Evolutionary conservation across 225 moss, liverwort and hornwort species (phyloP).

Genomic region (Lunularia cruciata): DNA sequence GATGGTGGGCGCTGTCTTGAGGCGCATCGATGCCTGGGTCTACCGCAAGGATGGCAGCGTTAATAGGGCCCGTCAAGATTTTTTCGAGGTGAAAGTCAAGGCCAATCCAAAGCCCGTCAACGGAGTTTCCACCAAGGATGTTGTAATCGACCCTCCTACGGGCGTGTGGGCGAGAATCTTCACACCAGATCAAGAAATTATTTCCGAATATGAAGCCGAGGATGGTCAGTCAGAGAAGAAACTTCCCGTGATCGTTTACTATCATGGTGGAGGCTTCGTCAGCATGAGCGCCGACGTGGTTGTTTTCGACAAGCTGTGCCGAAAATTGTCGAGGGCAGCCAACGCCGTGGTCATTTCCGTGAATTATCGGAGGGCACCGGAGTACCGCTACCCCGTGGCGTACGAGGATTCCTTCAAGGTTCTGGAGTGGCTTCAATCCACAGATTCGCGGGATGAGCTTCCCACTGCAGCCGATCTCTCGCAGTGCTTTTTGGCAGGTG

Average conservation of each 20-base stretch:
- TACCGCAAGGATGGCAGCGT: slow-evolving; percentile 42
- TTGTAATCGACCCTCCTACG: slow-evolving; percentile 48
- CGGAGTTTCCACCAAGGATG: slow-evolving; percentile 69
- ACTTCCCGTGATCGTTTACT: slow-evolving; percentile 68
- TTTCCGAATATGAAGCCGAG: background rate
- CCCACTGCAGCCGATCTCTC: slow-evolving; percentile 37
- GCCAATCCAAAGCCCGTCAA: slow-evolving; percentile 48
- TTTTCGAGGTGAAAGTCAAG: slow-evolving; percentile 20
- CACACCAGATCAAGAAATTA: slow-evolving; percentile 34
- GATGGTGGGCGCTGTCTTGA: slow-evolving; percentile 21
- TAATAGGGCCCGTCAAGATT: slow-evolving; percentile 29
- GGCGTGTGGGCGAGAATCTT: slow-evolving; percentile 76
- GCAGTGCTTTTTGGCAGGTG: slow-evolving; percentile 42
- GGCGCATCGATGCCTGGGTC: slow-evolving; percentile 10
- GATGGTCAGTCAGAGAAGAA: slow-evolving; percentile 35
- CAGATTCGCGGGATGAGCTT: slow-evolving; percentile 30
- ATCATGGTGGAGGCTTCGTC: slow-evolving; percentile 86
- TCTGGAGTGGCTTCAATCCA: slow-evolving; percentile 56
- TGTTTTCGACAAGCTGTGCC: slow-evolving; percentile 54
- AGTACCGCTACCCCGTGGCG: slow-evolving; percentile 61
- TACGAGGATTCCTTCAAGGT: slow-evolving; percentile 71
- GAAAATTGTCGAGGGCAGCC: slow-evolving; percentile 51
- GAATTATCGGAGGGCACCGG: slow-evolving; percentile 70
- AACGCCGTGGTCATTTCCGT: slow-evolving; percentile 62
- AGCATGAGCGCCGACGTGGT: slow-evolving; percentile 38